These are phyloP conservation scores for Suhomyces panamericanus DNA, from an alignment of 1,139 yeast species.

Conservation along the genomic window DNA sequence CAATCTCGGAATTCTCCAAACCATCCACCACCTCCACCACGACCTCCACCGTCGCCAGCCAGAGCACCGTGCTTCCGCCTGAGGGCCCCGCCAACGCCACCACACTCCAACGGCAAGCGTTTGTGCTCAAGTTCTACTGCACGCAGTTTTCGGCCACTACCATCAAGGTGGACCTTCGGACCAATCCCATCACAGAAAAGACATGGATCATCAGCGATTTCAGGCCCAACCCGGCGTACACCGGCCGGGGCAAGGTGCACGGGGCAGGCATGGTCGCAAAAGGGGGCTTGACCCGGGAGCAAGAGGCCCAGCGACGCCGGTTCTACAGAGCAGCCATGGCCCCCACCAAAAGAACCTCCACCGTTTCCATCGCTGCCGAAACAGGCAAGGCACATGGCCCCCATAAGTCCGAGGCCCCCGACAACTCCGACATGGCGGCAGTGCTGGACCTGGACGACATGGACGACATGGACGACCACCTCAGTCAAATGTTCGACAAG, in stretches of 20 bases:
- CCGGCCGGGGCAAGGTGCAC: conserved; percentile 15
- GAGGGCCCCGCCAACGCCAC: conserved; percentile 12
- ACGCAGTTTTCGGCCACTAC: conserved; percentile 21
- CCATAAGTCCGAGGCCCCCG: conserved; percentile 13
- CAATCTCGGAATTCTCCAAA: too few relatives aligned
- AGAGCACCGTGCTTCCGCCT: neutral
- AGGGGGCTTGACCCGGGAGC: conserved; percentile 31
- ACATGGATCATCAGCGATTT: conserved; percentile 51
- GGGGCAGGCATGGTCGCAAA: conserved; percentile 21
- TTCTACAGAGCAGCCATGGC: conserved; percentile 27
- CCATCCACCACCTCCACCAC: neutral
- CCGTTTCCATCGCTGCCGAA: conserved; percentile 2
- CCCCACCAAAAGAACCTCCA: conserved; percentile 3
- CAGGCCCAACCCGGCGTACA: conserved; percentile 36
- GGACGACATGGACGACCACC: conserved; percentile 14
- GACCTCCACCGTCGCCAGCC: neutral
- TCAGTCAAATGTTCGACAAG: conserved; percentile 38
- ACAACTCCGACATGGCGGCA: neutral
- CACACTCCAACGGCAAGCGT: conserved; percentile 35
- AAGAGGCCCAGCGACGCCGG: conserved; percentile 30
- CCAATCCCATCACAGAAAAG: conserved; percentile 20
- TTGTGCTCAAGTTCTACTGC: conserved; percentile 27
- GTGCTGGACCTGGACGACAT: neutral
- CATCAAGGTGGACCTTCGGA: conserved; percentile 28
- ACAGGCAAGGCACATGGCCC: neutral